A percentile compares a stretch with the other conserved stretches of the same genome.
phyloP scores from a whole-genome alignment of 495 filamentous ascomycete genomes.

The Baudoinia panamericana region DNA sequence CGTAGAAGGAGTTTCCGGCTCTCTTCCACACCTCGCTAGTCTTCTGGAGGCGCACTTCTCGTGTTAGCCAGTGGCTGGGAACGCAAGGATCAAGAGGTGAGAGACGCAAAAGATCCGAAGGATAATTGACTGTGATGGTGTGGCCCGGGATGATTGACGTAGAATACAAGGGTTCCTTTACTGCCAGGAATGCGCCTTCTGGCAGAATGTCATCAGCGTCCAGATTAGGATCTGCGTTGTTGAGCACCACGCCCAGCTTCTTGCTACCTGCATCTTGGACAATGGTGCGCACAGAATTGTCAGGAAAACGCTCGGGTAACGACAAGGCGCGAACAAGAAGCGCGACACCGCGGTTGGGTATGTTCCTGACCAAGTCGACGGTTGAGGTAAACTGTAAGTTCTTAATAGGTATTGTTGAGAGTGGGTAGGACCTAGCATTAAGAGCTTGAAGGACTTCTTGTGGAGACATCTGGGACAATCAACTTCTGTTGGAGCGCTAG shows the following conservation, averaged over 20 bases:
- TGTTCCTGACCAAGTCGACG: too few relatives aligned
- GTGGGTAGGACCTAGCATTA: too few relatives aligned
- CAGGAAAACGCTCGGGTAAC: too few relatives aligned
- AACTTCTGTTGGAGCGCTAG: too few relatives aligned
- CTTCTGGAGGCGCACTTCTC: conserved; percentile 1
- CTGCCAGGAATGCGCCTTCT: conserved; percentile 12
- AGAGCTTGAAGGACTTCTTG: too few relatives aligned
- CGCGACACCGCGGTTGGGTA: too few relatives aligned
- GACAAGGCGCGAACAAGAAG: too few relatives aligned
- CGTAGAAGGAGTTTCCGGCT: conserved; percentile 19
- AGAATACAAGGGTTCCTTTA: conserved; percentile 22
- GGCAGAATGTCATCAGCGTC: conserved; percentile 6
- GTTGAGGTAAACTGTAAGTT: too few relatives aligned
- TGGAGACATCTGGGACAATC: too few relatives aligned
- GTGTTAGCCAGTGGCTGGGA: background rate
- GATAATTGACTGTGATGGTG: conserved; percentile 22
- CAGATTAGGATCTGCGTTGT: conserved; percentile 16
- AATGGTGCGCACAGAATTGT: too few relatives aligned
- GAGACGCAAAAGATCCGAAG: conserved; percentile 18
- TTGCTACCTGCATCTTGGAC: too few relatives aligned
- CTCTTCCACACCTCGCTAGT: conserved; percentile 17
- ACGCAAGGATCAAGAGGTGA: conserved; percentile 4
- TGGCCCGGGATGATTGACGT: conserved; percentile 12
- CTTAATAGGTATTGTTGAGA: too few relatives aligned
- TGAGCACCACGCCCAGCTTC: conserved; percentile 18